Conservation (phyloP, 495 filamentous ascomycete species). For the Aspergillus asperescens region DNA sequence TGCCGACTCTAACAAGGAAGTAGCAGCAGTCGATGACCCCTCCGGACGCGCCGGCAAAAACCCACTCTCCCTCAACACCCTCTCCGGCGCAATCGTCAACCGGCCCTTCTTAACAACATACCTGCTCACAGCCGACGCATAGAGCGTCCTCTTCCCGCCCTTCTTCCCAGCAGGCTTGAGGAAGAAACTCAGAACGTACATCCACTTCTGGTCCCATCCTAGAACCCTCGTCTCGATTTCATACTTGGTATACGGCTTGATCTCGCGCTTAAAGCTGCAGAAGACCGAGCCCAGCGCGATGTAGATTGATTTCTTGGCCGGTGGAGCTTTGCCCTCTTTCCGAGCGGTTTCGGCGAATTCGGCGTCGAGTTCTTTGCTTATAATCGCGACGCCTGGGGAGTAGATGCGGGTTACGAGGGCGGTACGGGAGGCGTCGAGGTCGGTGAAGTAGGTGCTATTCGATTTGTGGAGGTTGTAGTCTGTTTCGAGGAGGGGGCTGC, state of each 20-base stretch:
- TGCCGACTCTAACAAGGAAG: conserved; percentile 8
- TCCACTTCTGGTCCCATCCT: conserved; percentile 80
- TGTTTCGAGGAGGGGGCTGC: conserved; percentile 51
- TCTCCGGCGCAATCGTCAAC: conserved; percentile 76
- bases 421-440: conserved; percentile 65
- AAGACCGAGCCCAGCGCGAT: conserved; percentile 63
- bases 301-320: conserved; percentile 36
- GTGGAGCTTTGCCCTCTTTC: conserved; percentile 37
- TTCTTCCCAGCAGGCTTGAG: conserved; percentile 46
- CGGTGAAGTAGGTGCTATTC: conserved; percentile 71
- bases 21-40: conserved; percentile 3
- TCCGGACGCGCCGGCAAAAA: conserved; percentile 49
- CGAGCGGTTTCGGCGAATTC: conserved; percentile 32
- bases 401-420: conserved; percentile 56
- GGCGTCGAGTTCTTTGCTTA: conserved; percentile 42
- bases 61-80: conserved; percentile 61
- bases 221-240: conserved; percentile 64
- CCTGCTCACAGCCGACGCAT: conserved; percentile 73
- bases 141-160: conserved; percentile 52
- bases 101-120: conserved; percentile 89
- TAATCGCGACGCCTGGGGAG: conserved; percentile 50
- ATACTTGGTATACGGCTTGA: conserved; percentile 59
- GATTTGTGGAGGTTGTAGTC: conserved; percentile 70
- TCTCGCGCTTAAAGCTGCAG: conserved; percentile 62
- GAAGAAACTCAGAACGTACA: conserved; percentile 70